Percentiles rank a stretch among this genome's conserved stretches.
Conservation (phyloP, 495 filamentous ascomycete species). For the Cercophora newfieldiana region DNA sequence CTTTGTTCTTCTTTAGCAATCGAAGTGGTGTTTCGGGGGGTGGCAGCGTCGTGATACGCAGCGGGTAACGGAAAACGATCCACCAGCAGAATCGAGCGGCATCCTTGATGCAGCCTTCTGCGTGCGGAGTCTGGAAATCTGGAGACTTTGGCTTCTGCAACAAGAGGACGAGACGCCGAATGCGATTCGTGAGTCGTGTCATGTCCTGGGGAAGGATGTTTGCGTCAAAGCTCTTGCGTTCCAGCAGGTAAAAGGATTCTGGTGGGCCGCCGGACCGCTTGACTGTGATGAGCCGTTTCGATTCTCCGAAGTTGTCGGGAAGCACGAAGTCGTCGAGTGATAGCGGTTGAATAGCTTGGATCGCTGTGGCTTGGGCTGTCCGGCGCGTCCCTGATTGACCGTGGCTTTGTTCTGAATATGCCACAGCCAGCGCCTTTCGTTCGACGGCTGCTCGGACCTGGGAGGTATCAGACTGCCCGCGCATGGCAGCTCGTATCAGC, state of each 20-base stretch:
- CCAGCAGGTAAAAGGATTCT: constrained; percentile 2
- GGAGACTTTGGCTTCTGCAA: constrained; percentile 8
- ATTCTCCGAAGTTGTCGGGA: neutral
- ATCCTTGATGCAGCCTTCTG: constrained; percentile 14
- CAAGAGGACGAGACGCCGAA: constrained; percentile 18
- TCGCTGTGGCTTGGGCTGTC: too few species aligned
- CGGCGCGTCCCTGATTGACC: too few species aligned
- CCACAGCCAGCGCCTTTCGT: constrained; percentile 7
- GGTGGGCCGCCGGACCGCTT: neutral
- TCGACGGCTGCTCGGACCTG: constrained; percentile 11
- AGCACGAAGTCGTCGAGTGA: constrained; percentile 7
- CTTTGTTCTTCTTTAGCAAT: neutral
- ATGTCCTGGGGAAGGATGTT: constrained; percentile 9
- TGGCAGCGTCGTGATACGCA: neutral
- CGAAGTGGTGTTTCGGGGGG: neutral
- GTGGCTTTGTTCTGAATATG: neutral
- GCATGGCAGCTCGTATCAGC: constrained; percentile 16
- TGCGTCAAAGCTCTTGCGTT: constrained; percentile 15
- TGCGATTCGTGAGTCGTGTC: constrained; percentile 1
- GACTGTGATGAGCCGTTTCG: constrained; percentile 9
- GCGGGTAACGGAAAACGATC: constrained; percentile 14
- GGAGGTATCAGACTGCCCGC: neutral
- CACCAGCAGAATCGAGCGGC: constrained; percentile 13
- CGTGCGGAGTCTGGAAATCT: constrained; percentile 6
- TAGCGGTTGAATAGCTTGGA: neutral